phyloP scores from a whole-genome alignment of 257 asterid genomes.

The Forsythia suspensa region DNA sequence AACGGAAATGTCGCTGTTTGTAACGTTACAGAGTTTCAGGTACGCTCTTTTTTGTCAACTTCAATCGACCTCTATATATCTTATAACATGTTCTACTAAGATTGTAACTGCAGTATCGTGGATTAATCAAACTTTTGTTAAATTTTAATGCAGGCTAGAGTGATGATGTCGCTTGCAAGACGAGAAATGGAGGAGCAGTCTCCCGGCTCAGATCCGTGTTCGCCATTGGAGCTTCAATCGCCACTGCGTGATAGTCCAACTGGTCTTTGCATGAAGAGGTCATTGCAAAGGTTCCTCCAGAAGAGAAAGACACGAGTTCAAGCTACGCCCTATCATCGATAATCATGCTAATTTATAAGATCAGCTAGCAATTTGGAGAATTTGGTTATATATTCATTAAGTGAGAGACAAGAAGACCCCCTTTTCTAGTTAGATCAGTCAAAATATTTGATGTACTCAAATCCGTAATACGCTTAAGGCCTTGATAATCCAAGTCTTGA shows the following conservation, averaged over 20 bases:
- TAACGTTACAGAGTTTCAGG: slow-evolving; percentile 57
- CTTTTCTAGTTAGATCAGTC: too few relatives aligned
- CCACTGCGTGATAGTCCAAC: slow-evolving; percentile 26
- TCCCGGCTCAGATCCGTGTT: neutral
- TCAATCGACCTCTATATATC: neutral
- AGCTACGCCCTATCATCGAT: neutral
- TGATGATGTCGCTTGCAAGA: slow-evolving; percentile 32
- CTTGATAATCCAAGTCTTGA: too few relatives aligned
- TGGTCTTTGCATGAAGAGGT: slow-evolving; percentile 42
- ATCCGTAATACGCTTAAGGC: too few relatives aligned
- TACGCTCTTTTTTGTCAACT: neutral
- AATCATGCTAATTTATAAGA: neutral
- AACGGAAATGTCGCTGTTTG: slow-evolving; percentile 46
- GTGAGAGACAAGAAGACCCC: too few relatives aligned
- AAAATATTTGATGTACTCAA: too few relatives aligned
- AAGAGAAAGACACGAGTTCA: slow-evolving; percentile 41
- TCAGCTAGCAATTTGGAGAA: neutral
- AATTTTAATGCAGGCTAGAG: slow-evolving; percentile 30
- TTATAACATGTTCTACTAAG: too few relatives aligned
- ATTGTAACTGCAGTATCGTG: too few relatives aligned
- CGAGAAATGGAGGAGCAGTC: slow-evolving; percentile 16
- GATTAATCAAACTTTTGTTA: too few relatives aligned
- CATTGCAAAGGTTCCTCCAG: slow-evolving; percentile 51
- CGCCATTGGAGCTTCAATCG: neutral
- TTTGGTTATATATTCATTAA: neutral